Evolutionary conservation across 176 grass and related monocot genomes (phyloP).

Genomic region (Raddia guianensis): DNA sequence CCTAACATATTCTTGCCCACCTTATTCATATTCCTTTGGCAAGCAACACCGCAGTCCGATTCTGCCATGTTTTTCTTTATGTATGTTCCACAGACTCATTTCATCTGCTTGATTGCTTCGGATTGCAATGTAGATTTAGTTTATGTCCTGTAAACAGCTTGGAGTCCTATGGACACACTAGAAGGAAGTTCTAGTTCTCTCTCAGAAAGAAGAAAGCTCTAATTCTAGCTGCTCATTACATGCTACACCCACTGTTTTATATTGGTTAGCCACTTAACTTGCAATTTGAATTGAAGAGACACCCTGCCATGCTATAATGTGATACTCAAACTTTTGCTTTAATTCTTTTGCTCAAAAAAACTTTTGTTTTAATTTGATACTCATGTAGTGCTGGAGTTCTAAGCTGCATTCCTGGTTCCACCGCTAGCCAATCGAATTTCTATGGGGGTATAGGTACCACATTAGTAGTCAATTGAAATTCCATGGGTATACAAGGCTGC

Average conservation of each 20-base stretch:
- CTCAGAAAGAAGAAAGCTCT: not conserved
- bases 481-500: conserved; percentile 19
- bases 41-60: conserved; percentile 95
- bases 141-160: not conserved
- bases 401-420: not conserved
- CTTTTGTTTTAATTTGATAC: not conserved
- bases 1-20: conserved; percentile 84
- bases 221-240: not conserved
- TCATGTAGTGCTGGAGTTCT: not conserved
- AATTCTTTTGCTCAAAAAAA: no score
- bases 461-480: conserved; percentile 4
- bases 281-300: conserved; percentile 18
- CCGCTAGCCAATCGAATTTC: not conserved
- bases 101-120: conserved; percentile 29
- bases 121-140: conserved; percentile 17
- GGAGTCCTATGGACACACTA: not conserved
- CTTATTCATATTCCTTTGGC: conserved; percentile 96
- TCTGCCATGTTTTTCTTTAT: conserved; percentile 93
- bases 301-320: conserved; percentile 4
- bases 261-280: not conserved
- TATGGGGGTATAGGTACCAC: not conserved
- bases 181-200: not conserved
- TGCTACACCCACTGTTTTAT: conserved; percentile 19
- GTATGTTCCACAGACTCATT: conserved; percentile 54
- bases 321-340: not conserved